phyloP scores from a whole-genome alignment of 2,329 filamentous ascomycete genomes.

The Botrytis galanthina region DNA sequence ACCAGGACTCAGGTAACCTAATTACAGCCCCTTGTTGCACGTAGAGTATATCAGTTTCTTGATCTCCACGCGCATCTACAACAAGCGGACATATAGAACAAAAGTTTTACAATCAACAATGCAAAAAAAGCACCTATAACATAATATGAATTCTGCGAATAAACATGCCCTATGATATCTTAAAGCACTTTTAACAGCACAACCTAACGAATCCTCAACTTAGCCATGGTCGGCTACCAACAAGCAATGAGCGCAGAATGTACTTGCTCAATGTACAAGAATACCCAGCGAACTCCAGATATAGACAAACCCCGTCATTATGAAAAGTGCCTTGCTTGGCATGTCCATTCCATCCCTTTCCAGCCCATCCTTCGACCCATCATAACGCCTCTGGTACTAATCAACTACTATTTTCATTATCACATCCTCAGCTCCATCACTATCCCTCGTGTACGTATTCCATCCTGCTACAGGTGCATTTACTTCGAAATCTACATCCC shows the following conservation, averaged over 20 bases:
- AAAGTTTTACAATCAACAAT: background rate
- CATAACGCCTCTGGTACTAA: background rate
- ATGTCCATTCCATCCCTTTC: background rate
- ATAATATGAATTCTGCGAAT: background rate
- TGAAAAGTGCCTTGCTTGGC: background rate
- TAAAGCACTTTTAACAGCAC: background rate
- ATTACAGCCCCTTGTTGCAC: background rate
- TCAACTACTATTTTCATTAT: background rate
- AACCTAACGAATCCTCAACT: background rate
- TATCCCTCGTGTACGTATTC: background rate
- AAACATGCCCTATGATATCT: background rate
- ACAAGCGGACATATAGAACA: background rate
- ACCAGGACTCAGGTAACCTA: background rate
- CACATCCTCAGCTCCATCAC: background rate
- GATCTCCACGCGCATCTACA: background rate
- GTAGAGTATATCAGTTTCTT: background rate
- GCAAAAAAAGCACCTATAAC: background rate
- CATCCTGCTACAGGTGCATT: background rate
- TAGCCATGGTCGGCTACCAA: background rate
- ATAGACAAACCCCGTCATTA: background rate
- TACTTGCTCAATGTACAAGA: background rate
- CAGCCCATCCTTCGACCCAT: conserved; percentile 7
- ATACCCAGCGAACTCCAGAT: background rate
- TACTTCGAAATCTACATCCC: conserved; percentile 1
- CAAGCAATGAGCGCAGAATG: background rate